phyloP scores from a whole-genome alignment of 2,329 filamentous ascomycete genomes.

The Ophiostoma novo-ulmi region DNA sequence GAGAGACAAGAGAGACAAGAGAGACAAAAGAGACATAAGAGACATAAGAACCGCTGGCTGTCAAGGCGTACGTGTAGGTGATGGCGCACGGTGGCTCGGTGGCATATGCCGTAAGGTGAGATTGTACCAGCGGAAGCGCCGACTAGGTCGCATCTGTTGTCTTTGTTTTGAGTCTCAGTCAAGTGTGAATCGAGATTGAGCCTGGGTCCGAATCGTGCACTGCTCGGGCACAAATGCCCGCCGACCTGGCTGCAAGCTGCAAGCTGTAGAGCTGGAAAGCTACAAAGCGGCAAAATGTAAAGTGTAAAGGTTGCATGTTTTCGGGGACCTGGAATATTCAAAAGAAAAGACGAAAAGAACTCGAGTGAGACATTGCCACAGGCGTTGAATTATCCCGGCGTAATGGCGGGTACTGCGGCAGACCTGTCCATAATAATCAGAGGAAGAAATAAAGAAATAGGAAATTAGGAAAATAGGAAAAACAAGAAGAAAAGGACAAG shows the following conservation, averaged over 20 bases:
- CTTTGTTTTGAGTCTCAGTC: neutral
- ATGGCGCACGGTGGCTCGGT: neutral
- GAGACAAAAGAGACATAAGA: neutral
- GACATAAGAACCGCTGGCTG: neutral
- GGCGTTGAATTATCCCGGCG: neutral
- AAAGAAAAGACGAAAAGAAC: neutral
- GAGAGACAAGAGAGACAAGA: neutral
- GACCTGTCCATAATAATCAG: slow-evolving; percentile 18
- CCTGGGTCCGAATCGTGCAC: neutral
- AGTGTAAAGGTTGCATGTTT: neutral
- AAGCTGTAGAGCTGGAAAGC: neutral
- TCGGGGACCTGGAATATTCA: neutral
- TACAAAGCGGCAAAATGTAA: neutral
- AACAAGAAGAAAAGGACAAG: slow-evolving; percentile 11
- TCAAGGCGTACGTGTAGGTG: neutral
- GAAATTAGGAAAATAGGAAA: slow-evolving; percentile 8
- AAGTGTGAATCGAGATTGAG: neutral
- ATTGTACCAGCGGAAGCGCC: slow-evolving; percentile 14
- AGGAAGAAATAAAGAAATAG: neutral
- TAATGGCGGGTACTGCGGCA: slow-evolving; percentile 25
- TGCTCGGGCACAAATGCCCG: neutral
- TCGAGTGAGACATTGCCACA: neutral
- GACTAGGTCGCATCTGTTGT: neutral
- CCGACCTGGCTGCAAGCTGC: neutral
- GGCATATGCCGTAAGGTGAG: slow-evolving; percentile 9